Conservation (phyloP, 2,329 filamentous ascomycete genomes). For the Clarireedia homoeocarpa region DNA sequence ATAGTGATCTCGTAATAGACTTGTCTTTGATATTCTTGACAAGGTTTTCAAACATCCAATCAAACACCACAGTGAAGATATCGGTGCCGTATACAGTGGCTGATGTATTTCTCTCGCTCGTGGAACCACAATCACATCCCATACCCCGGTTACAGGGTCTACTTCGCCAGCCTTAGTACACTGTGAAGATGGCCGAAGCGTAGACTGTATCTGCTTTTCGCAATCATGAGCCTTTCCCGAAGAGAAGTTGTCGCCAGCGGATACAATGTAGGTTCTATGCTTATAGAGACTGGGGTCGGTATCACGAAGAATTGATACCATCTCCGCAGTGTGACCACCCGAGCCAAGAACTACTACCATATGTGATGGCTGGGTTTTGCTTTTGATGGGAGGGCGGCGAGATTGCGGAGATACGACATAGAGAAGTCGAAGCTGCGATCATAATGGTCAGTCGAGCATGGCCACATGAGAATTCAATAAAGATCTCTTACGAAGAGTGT, state of each 20-base stretch:
- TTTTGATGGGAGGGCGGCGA: conserved; percentile 7
- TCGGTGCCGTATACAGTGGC: conserved; percentile 62
- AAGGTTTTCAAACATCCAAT: conserved; percentile 53
- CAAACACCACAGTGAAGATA: conserved; percentile 60
- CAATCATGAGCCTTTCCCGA: conserved; percentile 56
- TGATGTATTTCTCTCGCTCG: conserved; percentile 81
- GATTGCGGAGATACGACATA: conserved; percentile 23
- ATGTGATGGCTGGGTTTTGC: conserved; percentile 41
- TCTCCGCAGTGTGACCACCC: conserved; percentile 91
- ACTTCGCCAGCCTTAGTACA: conserved; percentile 13
- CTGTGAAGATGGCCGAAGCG: conserved; percentile 2
- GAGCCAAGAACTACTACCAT: conserved; percentile 80
- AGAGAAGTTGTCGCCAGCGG: conserved; percentile 68
- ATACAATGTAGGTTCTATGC: conserved; percentile 71
- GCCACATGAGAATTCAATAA: not conserved
- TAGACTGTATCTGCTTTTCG: conserved; percentile 37
- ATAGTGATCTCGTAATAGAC: conserved; percentile 34
- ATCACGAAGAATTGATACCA: conserved; percentile 73
- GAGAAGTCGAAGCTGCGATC: conserved; percentile 24
- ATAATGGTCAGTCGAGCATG: not conserved
- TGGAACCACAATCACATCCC: conserved; percentile 53
- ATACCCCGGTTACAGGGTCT: conserved; percentile 19
- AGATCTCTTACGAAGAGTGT: conserved; percentile 21
- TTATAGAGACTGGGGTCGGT: conserved; percentile 43
- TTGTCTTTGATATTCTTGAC: conserved; percentile 21